These are phyloP conservation scores for Citrus hindsii DNA, from an alignment of 345 rosid genomes.

Conservation along the genomic window DNA sequence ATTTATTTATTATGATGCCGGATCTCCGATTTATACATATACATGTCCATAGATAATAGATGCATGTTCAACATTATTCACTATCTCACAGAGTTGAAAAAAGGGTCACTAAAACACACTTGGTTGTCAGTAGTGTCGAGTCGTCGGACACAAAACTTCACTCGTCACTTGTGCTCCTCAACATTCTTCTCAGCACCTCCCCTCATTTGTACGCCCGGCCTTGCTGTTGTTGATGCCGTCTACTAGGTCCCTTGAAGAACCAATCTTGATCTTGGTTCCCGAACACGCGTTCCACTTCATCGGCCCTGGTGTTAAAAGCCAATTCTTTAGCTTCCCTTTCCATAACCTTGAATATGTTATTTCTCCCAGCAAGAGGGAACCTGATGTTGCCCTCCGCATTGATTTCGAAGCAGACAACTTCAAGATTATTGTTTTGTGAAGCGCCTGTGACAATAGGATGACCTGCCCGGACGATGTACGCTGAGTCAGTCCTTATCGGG, in stretches of 20 bases:
- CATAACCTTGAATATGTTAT: conserved; percentile 28
- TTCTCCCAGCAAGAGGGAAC: conserved; percentile 36
- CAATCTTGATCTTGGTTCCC: conserved; percentile 37
- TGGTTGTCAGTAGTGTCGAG: neutral
- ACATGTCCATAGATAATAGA: neutral
- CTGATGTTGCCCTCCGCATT: conserved; percentile 35
- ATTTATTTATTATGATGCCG: neutral
- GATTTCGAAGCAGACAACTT: conserved; percentile 35
- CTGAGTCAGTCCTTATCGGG: conserved; percentile 12
- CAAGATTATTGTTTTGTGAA: conserved; percentile 24
- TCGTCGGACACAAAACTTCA: neutral
- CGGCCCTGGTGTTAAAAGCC: conserved; percentile 27
- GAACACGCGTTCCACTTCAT: conserved; percentile 36
- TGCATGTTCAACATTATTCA: neutral
- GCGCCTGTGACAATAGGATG: conserved; percentile 39
- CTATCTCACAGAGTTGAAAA: neutral
- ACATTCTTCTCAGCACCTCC: neutral
- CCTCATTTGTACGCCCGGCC: conserved; percentile 18
- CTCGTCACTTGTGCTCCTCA: neutral
- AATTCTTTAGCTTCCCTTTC: conserved; percentile 44
- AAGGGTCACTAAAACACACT: neutral
- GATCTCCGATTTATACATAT: neutral
- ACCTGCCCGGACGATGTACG: conserved; percentile 37
- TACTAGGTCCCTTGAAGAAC: conserved; percentile 43
- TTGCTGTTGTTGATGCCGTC: neutral